phyloP scores from a whole-genome alignment of 1,139 yeast genomes.

The Pichia sp. region DNA sequence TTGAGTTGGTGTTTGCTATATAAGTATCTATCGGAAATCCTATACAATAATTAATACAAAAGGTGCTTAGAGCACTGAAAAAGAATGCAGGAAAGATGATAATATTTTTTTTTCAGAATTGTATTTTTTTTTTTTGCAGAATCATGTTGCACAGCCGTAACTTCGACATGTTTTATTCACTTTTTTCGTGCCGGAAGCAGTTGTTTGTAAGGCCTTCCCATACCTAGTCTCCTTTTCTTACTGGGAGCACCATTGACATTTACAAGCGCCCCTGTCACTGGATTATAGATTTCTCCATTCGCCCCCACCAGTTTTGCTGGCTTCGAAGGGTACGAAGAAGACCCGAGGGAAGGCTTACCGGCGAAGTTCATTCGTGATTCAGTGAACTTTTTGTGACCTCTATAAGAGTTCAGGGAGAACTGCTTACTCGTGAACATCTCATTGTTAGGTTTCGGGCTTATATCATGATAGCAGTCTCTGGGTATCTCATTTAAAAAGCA shows the following conservation, averaged over 20 bases:
- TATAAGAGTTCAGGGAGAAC: neutral
- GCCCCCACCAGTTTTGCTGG: constrained; percentile 2
- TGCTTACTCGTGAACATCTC: neutral
- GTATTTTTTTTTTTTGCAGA: neutral
- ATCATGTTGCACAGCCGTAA: constrained; percentile 6
- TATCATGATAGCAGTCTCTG: constrained; percentile 3
- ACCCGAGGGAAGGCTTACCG: neutral
- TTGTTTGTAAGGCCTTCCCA: constrained; percentile 23
- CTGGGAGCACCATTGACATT: neutral
- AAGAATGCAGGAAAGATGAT: neutral
- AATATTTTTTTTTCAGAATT: neutral
- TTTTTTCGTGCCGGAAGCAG: neutral
- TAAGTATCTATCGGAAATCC: too few species aligned
- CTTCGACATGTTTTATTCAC: neutral
- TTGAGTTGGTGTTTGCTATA: neutral
- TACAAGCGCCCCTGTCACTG: constrained; percentile 13
- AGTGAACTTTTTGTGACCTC: constrained; percentile 1
- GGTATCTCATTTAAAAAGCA: constrained; percentile 9
- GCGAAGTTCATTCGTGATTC: neutral
- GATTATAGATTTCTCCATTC: constrained; percentile 8
- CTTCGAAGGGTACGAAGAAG: neutral
- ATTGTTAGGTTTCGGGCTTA: neutral
- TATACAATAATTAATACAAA: too few species aligned
- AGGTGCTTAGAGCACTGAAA: neutral
- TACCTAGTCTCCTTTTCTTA: constrained; percentile 25